Conservation (phyloP, 805 yeast species). For the Cyberlindnera misumaiensis region DNA sequence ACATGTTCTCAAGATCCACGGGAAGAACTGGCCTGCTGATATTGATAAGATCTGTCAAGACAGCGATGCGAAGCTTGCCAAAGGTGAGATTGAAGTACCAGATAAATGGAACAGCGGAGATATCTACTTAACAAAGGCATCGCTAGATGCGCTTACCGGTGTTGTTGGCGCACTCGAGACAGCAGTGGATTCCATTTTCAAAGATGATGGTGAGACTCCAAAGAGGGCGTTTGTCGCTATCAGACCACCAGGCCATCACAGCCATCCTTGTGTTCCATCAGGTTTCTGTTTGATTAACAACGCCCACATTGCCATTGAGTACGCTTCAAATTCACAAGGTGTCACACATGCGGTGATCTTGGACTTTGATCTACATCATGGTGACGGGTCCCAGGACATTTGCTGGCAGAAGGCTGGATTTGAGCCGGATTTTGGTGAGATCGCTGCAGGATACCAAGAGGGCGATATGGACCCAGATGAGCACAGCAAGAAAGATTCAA, state of each 20-base stretch:
- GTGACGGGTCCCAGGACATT: slow-evolving; percentile 84
- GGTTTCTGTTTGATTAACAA: slow-evolving; percentile 81
- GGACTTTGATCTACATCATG: slow-evolving; percentile 83
- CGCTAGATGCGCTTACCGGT: slow-evolving; percentile 68
- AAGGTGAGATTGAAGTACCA: slow-evolving; percentile 65
- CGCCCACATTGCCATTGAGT: slow-evolving; percentile 75
- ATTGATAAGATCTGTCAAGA: slow-evolving; percentile 51
- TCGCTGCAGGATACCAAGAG: slow-evolving; percentile 19
- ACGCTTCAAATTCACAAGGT: slow-evolving; percentile 54
- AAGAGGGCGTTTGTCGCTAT: slow-evolving; percentile 58
- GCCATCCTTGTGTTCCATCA: slow-evolving; percentile 76
- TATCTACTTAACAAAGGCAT: slow-evolving; percentile 60
- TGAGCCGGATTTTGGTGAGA: slow-evolving; percentile 39
- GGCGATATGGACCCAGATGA: slow-evolving; percentile 32
- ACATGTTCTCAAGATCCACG: slow-evolving; percentile 68
- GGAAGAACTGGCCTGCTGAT: slow-evolving; percentile 61
- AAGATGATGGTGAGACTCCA: slow-evolving; percentile 23
- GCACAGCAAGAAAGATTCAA: slow-evolving; percentile 31
- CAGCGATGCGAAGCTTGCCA: slow-evolving; percentile 46
- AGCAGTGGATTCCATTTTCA: slow-evolving; percentile 53
- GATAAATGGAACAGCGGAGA: slow-evolving; percentile 80
- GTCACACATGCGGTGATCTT: slow-evolving; percentile 77
- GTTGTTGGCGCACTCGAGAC: slow-evolving; percentile 70
- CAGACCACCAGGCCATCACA: slow-evolving; percentile 85
- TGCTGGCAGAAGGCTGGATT: slow-evolving; percentile 75